These are phyloP conservation scores for Xylariaceae sp. DNA, from an alignment of 2,329 filamentous ascomycete species.

Conservation along the genomic window DNA sequence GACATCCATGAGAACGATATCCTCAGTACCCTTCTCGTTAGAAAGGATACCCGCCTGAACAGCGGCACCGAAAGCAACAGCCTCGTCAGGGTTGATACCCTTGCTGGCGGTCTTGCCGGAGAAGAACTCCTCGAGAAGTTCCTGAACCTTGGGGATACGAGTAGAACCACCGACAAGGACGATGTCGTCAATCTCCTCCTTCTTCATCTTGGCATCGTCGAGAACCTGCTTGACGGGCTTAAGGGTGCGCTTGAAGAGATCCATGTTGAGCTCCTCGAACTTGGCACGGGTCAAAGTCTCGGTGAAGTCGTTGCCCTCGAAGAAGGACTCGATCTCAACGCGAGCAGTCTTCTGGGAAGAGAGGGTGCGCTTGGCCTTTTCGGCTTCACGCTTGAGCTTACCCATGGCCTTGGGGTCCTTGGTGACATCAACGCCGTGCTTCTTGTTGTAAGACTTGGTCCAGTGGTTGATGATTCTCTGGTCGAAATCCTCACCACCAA, in stretches of 20 bases:
- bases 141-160: constrained; percentile 96
- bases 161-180: constrained; percentile 98
- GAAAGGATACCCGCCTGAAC: constrained; percentile 95
- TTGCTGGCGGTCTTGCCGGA: constrained; percentile 94
- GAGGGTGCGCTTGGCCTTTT: constrained; percentile 98
- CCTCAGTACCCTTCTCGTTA: constrained; percentile 75
- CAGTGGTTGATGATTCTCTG: constrained; percentile 96
- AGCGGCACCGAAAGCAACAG: constrained; percentile 94
- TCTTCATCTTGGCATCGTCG: constrained; percentile 97
- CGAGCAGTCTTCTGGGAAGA: constrained; percentile 90
- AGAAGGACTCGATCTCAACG: constrained; percentile 96
- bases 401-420: constrained; percentile 98
- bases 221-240: constrained; percentile 98
- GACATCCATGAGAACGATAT: constrained; percentile 91
- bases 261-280: constrained; percentile 98
- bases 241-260: constrained; percentile 98
- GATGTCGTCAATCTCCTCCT: constrained; percentile 90
- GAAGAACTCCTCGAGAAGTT: constrained; percentile 94
- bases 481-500: constrained; percentile 98
- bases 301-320: constrained; percentile 94
- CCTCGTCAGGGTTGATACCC: constrained; percentile 99
- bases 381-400: constrained; percentile 98
- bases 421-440: constrained; percentile 84
- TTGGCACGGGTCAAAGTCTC: constrained; percentile 98
- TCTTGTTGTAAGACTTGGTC: constrained; percentile 98